phyloP scores from a whole-genome alignment of 2,329 filamentous ascomycete genomes.

The Ophiosphaerella narmari region DNA sequence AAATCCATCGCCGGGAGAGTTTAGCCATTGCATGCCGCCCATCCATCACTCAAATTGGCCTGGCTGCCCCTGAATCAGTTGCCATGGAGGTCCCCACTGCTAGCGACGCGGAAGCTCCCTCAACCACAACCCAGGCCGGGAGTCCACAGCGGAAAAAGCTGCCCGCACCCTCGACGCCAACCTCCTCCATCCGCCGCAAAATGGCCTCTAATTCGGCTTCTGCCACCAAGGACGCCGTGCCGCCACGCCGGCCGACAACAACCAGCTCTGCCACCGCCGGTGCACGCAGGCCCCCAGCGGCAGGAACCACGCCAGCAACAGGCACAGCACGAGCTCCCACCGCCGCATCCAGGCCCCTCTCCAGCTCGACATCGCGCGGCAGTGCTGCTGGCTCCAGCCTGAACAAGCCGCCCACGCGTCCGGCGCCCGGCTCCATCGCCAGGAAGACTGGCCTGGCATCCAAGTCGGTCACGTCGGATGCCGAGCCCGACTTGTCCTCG shows the following conservation, averaged over 20 bases:
- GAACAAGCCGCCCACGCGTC: conserved; percentile 45
- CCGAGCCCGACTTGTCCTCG: conserved; percentile 40
- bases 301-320: conserved; percentile 23
- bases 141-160: conserved; percentile 20
- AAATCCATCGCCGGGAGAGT: too few relatives aligned
- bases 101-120: conserved; percentile 12
- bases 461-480: conserved; percentile 32
- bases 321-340: conserved; percentile 28
- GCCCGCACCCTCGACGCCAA: conserved; percentile 32
- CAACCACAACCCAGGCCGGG: conserved; percentile 3
- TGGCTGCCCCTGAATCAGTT: neutral
- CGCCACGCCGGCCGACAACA: conserved; percentile 34
- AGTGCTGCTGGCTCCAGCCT: conserved; percentile 34
- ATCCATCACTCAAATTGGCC: neutral
- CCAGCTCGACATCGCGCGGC: conserved; percentile 31
- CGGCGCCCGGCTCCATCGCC: conserved; percentile 27
- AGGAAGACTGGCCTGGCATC: conserved; percentile 28
- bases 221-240: conserved; percentile 31
- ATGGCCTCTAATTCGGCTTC: conserved; percentile 39
- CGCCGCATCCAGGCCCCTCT: conserved; percentile 30
- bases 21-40: too few relatives aligned
- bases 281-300: conserved; percentile 30
- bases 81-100: conserved; percentile 11
- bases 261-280: conserved; percentile 17
- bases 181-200: conserved; percentile 36